A percentile compares a stretch with the other conserved stretches of the same genome.
Evolutionary conservation across 2,329 filamentous ascomycete species (phyloP).

Genomic region (Penicillium sp.): DNA sequence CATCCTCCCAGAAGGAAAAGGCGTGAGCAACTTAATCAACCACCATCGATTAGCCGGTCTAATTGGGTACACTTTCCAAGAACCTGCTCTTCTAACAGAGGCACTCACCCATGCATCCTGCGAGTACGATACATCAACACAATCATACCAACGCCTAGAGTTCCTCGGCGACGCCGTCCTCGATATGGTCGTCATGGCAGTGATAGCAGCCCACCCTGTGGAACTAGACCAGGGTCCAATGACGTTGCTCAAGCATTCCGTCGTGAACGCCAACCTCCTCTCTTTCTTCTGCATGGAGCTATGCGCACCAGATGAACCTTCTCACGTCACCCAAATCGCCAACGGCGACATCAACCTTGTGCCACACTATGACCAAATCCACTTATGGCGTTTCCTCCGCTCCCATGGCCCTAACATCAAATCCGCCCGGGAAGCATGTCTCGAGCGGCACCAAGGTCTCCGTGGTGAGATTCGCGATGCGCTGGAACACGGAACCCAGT

Average conservation of each 20-base stretch:
- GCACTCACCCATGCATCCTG: conserved; percentile 76
- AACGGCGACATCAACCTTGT: conserved; percentile 25
- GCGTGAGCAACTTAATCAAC: conserved; percentile 15
- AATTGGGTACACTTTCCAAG: conserved; percentile 68
- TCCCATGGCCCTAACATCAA: conserved; percentile 17
- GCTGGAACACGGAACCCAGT: conserved; percentile 53
- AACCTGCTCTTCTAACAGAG: conserved; percentile 68
- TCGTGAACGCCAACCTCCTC: conserved; percentile 78
- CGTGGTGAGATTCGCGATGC: conserved; percentile 50
- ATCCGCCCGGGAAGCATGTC: conserved; percentile 15
- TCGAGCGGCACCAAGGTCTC: conserved; percentile 49
- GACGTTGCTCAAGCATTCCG: conserved; percentile 70
- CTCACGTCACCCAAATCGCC: conserved; percentile 4
- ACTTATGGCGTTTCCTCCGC: conserved; percentile 70
- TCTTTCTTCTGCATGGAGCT: conserved; percentile 69
- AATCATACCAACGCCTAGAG: conserved; percentile 72
- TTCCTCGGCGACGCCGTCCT: conserved; percentile 85
- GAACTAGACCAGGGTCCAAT: conserved; percentile 59
- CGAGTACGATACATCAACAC: conserved; percentile 50
- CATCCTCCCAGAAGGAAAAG: not conserved
- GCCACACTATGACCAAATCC: conserved; percentile 32
- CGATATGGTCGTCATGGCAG: conserved; percentile 67
- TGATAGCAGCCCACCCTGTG: conserved; percentile 33
- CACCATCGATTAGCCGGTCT: conserved; percentile 15
- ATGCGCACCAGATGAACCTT: conserved; percentile 16